Base-by-base conservation (phyloP, 306 rosid genomes). In the Purshia tridentata region DNA sequence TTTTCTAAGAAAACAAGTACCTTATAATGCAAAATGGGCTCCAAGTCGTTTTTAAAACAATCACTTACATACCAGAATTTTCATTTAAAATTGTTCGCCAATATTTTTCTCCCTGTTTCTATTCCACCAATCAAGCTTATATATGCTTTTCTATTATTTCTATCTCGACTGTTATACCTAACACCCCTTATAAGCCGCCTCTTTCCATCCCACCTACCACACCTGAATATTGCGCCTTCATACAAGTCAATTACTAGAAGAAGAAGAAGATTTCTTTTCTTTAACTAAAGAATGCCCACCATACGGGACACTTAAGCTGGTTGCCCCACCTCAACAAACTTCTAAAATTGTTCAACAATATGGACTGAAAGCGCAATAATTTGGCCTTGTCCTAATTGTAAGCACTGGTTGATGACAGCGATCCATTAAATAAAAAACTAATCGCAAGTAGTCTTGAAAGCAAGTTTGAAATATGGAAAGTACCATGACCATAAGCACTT, bases 301-400 rank as follows among this genome's bases (percentile, higher is more conserved):
- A 61, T 18, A 35, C 18, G 4, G 10, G 57, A 14, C 42, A 52
- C 11, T 50, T 42, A 11, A 61, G 52, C 62, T 42, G 59, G 50
- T 65, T 9, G 67, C 61, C 52, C 62, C 56, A 44, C 41, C 42
- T 46, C 63, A 46, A 71, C 54, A 70, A 71, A 71, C 66, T 71
- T 57, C 23, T 15, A 57, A 1, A 11, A 42, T 0, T 15, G 53
- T 23, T 71, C 55, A 71, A 45, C 55, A 42, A 8, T 44, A 9
- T 54, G 4, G 51, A 55, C 51, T 54, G n/a, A 39, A 54, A 7
- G 23, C 13, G 40, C 19, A 56, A 11, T 46, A 2, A 58, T 14
- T 44, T 57, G 14, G 48, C 20, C 7, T 18, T 6, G 10, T 41
- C 29, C 29, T 23, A 55, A 44, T 11, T 61, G 72, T 11, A 53